phyloP scores from a whole-genome alignment of 345 rosid species.

The Ceriops zippeliana region DNA sequence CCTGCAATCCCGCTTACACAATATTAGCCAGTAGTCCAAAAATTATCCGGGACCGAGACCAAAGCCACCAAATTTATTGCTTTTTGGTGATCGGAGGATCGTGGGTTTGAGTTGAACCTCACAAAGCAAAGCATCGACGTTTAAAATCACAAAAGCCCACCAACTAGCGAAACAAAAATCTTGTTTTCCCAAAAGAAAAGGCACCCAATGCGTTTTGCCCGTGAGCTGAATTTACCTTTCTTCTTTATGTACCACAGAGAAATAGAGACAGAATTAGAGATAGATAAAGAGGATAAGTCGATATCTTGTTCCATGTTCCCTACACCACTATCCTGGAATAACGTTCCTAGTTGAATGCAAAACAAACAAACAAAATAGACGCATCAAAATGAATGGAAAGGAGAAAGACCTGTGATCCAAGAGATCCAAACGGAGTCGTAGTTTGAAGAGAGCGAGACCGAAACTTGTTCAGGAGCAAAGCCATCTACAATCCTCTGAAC shows the following conservation, averaged over 20 bases:
- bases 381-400: neutral
- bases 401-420: conserved; percentile 69
- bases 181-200: neutral
- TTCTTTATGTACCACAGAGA: neutral
- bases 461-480: conserved; percentile 67
- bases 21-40: neutral
- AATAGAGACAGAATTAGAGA: neutral
- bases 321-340: neutral
- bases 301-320: neutral
- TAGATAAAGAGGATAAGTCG: neutral
- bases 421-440: conserved; percentile 74
- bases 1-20: conserved; percentile 34
- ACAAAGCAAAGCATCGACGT: neutral
- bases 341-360: neutral
- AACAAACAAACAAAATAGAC: neutral
- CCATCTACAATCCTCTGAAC: conserved; percentile 35
- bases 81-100: neutral
- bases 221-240: neutral
- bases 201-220: neutral
- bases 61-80: neutral
- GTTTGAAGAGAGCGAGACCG: conserved; percentile 66
- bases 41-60: neutral
- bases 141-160: neutral
- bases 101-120: too few species aligned
- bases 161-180: neutral